Base-by-base conservation (phyloP, 306 rosid species). In the Psophocarpus tetragonolobus region DNA sequence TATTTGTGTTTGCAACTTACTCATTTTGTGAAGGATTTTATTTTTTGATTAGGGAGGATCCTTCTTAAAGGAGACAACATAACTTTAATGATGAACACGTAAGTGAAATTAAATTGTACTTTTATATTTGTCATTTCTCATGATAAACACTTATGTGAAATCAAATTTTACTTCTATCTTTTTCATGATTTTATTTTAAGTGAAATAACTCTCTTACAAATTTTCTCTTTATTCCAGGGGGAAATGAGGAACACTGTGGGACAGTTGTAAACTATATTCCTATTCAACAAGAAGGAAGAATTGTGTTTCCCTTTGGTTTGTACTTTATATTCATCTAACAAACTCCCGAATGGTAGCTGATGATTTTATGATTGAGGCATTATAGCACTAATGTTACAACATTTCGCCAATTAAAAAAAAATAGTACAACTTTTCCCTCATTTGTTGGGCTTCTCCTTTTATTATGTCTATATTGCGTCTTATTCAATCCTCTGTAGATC, bases 31-130 rank as follows among this genome's bases (percentile, higher is more conserved):
- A 88, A 57, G 48, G 38, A 27, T 77, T 27, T 72, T 9, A 10
- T 70, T 47, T 38, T 73, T 70, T 47, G 0, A 2, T 67, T 73
- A 93, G 96, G 97, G 87, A 84, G 97, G 88, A 91, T 93, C 47
- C 92, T 93, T 57, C 96, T 93, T 1, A 91, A 93, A 77, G 97
- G 97, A 71, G 97, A 93, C 86, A 93, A 89, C 85, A 93, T 93
- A 44, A 93, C 97, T 66, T 73, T 93, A 53, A 93, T 92, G 97
- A 90, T 90, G 97, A 90, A 85, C 73, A 73, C 94, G 97, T 90
- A 84, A 87, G 94, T 87, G 29, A 24, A 23, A 57, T 30, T 68
- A 24, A 72, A 70, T 67, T 9, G n/a, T 33, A 23, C 44, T 35
- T 77, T 53, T 39, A 14, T 62, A 12, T 39, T 68, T 70, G 67